Evolutionary conservation across 768 basidiomycete genomes (phyloP).

Genomic region (Boletus bicolor): DNA sequence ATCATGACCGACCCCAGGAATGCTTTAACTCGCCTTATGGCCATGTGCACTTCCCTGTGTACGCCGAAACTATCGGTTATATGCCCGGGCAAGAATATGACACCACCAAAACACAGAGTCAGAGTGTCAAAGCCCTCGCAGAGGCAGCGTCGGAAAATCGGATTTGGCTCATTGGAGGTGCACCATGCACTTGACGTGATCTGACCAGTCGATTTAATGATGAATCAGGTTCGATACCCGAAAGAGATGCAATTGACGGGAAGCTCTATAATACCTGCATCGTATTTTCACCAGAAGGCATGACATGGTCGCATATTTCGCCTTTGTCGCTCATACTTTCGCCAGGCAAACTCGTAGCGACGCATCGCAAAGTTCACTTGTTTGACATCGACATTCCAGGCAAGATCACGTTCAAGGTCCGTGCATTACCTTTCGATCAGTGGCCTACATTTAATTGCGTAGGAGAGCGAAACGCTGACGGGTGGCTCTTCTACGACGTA

Average conservation of each 20-base stretch:
- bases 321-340: background rate
- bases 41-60: conserved; percentile 71
- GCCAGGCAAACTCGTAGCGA: conserved; percentile 80
- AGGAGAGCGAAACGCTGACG: conserved; percentile 88
- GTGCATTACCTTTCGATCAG: background rate
- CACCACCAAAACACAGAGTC: conserved; percentile 52
- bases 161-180: conserved; percentile 93
- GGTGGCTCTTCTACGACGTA: conserved; percentile 71
- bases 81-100: conserved; percentile 58
- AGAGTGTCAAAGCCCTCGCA: conserved; percentile 81
- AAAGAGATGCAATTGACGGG: conserved; percentile 57
- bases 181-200: background rate
- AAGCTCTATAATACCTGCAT: conserved; percentile 92
- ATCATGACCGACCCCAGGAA: conserved; percentile 47
- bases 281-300: conserved; percentile 81
- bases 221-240: conserved; percentile 86
- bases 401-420: conserved; percentile 83
- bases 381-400: conserved; percentile 98
- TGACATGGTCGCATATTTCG: background rate
- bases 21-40: conserved; percentile 90
- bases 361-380: conserved; percentile 91
- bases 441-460: conserved; percentile 8
- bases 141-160: conserved; percentile 70
- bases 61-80: conserved; percentile 77
- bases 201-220: background rate